Base-by-base conservation (phyloP, 208 protist species). In the Crithidia brevicula region DNA sequence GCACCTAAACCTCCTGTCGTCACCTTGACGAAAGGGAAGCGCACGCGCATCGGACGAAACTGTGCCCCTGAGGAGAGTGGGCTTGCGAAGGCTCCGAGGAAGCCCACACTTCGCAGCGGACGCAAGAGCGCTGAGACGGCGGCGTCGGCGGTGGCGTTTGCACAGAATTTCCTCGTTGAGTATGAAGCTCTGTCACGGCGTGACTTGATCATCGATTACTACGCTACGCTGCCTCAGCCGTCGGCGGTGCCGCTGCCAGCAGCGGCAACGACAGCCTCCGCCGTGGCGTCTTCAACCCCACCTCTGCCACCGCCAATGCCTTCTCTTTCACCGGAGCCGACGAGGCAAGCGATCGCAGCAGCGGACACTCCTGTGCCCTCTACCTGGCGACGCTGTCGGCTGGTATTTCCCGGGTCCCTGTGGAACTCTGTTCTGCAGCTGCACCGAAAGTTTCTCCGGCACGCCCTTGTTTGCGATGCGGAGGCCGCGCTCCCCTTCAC, bases 131-230 rank as follows among this genome's bases (percentile, higher is more conserved):
- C n/a, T n/a, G n/a, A n/a, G n/a, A n/a, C n/a, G n/a, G n/a, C n/a
- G n/a, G 23, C 25, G 23, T 65, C 59, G 1, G 47, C 59, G 0
- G 20, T 70, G 10, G 56, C 54, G 38, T 67, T 53, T 66, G 33
- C 49, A 10, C 53, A 64, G n/a, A 25, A 36, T 4, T 28, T 70
- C 27, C 54, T 86, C 6, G 20, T 77, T 0, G 65, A 82, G 4
- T 68, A 65, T 15, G 80, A 86, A 40, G 47, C 52, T 1, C 76
- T 75, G 23, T 70, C 64, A 10, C 59, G 80, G 18, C 61, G 65
- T 23, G 46, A 67, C 60, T 33, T 86, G 25, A 70, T 71, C 18
- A 77, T 86, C 16, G 80, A 86, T 33, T 86, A 77, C 49, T 86
- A 67, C 68, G 65, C 63, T 16, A 52, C 59, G 3, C 76, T 74